Evolutionary conservation across 2,329 filamentous ascomycete species (phyloP), one percentile per base, ranked within the genome.

Genomic region (Trichophyton verrucosum): DNA sequence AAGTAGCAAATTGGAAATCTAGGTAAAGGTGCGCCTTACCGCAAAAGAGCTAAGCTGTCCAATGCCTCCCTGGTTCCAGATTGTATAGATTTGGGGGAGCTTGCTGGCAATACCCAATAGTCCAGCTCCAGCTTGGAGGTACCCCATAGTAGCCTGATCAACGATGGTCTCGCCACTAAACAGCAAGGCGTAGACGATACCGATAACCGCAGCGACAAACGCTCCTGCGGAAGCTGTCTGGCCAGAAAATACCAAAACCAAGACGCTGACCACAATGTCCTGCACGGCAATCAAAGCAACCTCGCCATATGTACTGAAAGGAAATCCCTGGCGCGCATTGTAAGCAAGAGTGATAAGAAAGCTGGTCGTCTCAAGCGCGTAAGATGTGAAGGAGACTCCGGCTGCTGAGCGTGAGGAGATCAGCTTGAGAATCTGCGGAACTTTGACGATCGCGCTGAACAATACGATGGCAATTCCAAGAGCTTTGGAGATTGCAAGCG

Each of bases 301-400:
- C 82, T 99, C 94, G 74, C 94, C 94, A 73, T 88, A 99, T 9
- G 94, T 99, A 81, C 87, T 95, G 77, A 99, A 96, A 2, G 94
- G 92, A 68, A 96, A 96, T 24, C 85, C 86, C 70, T 91, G 89
- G 71, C 94, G 89, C 66, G 89, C 81, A 74, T 95, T 96, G 80
- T 99, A 99, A 59, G 89, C 88, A 66, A 99, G 83, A 3, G 86
- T 87, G 75, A 96, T 95, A 68, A 96, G 81, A 76, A 95, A 92
- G 62, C 87, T 85, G 61, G 83, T 81, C 7, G 91, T 96, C 79
- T 99, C 94, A 72, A 99, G 89, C 38, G 94, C 81, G 78, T 96
- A 97, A 36, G 89, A 88, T 51, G 95, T 82, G 77, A 97, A 95
- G 57, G 86, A 90, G 64, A 99, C 82, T 67, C 94, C 94, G 51